These are phyloP conservation scores for Leptomonas seymouri DNA, from an alignment of 208 protist genomes.

Conservation along the genomic window DNA sequence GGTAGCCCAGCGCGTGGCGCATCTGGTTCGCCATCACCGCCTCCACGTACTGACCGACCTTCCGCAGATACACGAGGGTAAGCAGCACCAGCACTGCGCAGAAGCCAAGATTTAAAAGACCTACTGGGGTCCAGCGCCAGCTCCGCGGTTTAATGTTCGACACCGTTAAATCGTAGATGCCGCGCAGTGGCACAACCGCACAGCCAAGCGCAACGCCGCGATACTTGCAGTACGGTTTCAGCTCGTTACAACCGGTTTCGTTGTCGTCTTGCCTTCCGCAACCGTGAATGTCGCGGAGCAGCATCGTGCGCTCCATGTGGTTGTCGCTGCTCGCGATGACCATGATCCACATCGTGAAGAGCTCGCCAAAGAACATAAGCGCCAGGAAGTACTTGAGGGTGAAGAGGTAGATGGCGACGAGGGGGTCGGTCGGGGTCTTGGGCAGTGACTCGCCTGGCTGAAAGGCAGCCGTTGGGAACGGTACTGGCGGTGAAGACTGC, in stretches of 20 bases:
- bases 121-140: constrained; percentile 61
- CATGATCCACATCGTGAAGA: constrained; percentile 79
- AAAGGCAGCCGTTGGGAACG: too few species aligned
- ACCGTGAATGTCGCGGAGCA: constrained; percentile 50
- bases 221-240: constrained; percentile 65
- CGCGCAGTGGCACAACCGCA: constrained; percentile 52
- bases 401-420: constrained; percentile 79
- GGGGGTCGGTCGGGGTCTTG: constrained; percentile 70
- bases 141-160: constrained; percentile 72
- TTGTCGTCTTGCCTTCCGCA: constrained; percentile 53
- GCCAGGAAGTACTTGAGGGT: constrained; percentile 77
- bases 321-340: constrained; percentile 51
- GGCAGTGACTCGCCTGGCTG: constrained; percentile 18
- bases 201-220: constrained; percentile 43
- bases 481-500: too few species aligned
- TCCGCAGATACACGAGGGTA: constrained; percentile 53
- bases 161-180: constrained; percentile 82
- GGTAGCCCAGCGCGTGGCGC: constrained; percentile 69
- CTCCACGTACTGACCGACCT: constrained; percentile 55
- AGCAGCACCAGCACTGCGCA: constrained; percentile 46
- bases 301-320: constrained; percentile 45
- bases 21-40: constrained; percentile 72
- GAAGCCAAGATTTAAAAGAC: constrained; percentile 68
- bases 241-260: constrained; percentile 49
- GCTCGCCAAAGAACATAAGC: constrained; percentile 57